Base-by-base conservation (phyloP, 2,329 filamentous ascomycete species). In the Cercospora sp. region DNA sequence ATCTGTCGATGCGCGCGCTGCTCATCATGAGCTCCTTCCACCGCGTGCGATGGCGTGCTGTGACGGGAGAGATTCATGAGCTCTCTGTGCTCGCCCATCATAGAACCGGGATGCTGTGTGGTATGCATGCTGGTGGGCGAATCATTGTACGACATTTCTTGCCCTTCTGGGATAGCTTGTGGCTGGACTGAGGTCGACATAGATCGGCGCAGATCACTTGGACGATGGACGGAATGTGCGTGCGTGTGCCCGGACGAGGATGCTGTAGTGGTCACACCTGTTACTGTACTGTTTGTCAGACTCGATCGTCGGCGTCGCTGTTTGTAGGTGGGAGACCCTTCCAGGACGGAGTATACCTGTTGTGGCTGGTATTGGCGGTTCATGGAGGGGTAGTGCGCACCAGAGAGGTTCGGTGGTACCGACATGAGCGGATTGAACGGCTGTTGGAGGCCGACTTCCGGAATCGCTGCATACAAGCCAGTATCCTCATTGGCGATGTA, bases 401-500 rank as follows among this genome's bases (percentile, higher is more conserved):
- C 91, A 64, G 90, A 88, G 69, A 97, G 82, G 80, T 94, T 95
- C 13, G 93, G 93, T 18, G 93, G 93, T 57, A 97, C 85, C 79
- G 96, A 92, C 83, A 97, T 93, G 87, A 98, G 91, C 64, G 92
- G 90, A 78, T 94, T 93, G 78, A 97, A 89, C 13, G 88, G 88
- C 72, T 89, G 88, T 72, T 93, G 89, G 67, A 89, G 86, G 68
- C 92, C 85, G 77, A 96, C 90, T 76, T 98, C 94, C 10, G 94
- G 93, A 74, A 98, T 97, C 55, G 92, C 94, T 63, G 93, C 94
- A 86, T 97, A 98, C 59, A 98, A 86, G 68, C 94, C 94, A 57
- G 94, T 97, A 80, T 98, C 95, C 83, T 99, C 95, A 79, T 97
- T 97, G 70, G 94, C 93, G 79, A 99, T 97, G 83, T 98, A 99